A percentile compares a stretch with the other conserved stretches of the same genome.
Conservation (phyloP, 108 stramenopile species). For the Skeletonema menzelii region DNA sequence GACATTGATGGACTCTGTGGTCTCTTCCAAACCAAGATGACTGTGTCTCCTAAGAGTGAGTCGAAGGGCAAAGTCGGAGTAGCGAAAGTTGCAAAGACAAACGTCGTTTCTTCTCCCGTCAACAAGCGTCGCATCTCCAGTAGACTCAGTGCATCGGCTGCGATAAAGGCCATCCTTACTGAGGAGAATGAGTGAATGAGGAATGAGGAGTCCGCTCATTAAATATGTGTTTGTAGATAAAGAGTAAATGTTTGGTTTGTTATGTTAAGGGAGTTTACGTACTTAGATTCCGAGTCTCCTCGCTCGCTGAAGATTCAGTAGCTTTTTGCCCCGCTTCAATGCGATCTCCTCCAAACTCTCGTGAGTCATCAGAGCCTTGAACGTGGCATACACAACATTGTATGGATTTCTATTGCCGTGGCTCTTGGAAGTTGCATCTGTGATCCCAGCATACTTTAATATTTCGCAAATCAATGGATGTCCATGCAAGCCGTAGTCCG, state of each 20-base stretch:
- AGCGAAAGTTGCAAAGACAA: neutral
- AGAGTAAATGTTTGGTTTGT: neutral
- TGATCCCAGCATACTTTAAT: conserved; percentile 83
- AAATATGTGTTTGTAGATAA: neutral
- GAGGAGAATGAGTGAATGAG: neutral
- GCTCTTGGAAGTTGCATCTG: conserved; percentile 78
- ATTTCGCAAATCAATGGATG: conserved; percentile 76
- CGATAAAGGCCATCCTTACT: neutral
- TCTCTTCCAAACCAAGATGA: conserved; percentile 7
- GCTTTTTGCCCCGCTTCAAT: conserved; percentile 83
- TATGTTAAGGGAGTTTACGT: neutral
- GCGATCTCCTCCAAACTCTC: conserved; percentile 90
- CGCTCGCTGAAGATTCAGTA: conserved; percentile 76
- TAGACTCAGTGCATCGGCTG: neutral
- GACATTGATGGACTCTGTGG: conserved; percentile 13
- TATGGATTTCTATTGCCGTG: conserved; percentile 85
- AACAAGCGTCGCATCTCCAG: neutral
- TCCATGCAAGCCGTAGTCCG: conserved; percentile 74
- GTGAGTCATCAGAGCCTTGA: conserved; percentile 89
- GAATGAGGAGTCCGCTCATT: neutral
- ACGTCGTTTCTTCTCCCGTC: neutral
- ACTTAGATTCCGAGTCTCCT: conserved; percentile 71
- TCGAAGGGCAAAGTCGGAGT: neutral
- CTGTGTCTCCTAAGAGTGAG: neutral
- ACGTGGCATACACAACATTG: conserved; percentile 89